Base-by-base conservation (phyloP, 129 eudicot species). In the Artemisia argyi region DNA sequence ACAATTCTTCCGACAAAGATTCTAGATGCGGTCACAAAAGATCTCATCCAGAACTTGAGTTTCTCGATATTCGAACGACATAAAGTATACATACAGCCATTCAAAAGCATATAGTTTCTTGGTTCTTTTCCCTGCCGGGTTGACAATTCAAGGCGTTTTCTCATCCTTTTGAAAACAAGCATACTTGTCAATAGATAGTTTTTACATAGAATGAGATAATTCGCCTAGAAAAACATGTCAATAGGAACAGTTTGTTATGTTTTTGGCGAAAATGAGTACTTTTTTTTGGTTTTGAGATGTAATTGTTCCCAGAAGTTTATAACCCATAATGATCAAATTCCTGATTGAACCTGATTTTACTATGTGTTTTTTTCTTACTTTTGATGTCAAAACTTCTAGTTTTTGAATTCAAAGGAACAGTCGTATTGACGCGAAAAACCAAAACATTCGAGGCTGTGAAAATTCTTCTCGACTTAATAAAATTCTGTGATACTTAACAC, bases 181-280 rank as follows among this genome's bases (percentile, higher is more conserved):
- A 65, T 73, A 66, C 70, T 47, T 79, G 82, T 72, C 59, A 50
- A 79, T 79, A 71, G 61, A 66, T 66, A 66, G 79, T 14, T 79
- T 14, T 79, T 73, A 58, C 71, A 64, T 48, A 79, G 77, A 66
- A 66, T 7, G 63, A 14, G 69, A 79, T 65, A 73, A 73, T 44
- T 52, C 44, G 63, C 59, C 14, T 13, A 47, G 46, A 32, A 32
- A 66, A 46, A 54, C 52, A 2, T 11, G 67, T 62, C 52, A 67
- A 65, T 56, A 48, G 76, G 76, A 52, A 78, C 46, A 78, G 65
- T 16, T 78, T 16, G 30, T 62, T 53, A 14, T 20, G 35, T 67
- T 57, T 67, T 67, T 67, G 68, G 68, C 46, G 62, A 66, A 63
- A 74, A 74, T 7, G 15, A 39, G 7, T n/a, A 54, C 47, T 55